Percentiles rank a stretch among this genome's conserved stretches.
Conservation (phyloP, 2,329 filamentous ascomycete species). For the Berkeleyomyces rouxiae region DNA sequence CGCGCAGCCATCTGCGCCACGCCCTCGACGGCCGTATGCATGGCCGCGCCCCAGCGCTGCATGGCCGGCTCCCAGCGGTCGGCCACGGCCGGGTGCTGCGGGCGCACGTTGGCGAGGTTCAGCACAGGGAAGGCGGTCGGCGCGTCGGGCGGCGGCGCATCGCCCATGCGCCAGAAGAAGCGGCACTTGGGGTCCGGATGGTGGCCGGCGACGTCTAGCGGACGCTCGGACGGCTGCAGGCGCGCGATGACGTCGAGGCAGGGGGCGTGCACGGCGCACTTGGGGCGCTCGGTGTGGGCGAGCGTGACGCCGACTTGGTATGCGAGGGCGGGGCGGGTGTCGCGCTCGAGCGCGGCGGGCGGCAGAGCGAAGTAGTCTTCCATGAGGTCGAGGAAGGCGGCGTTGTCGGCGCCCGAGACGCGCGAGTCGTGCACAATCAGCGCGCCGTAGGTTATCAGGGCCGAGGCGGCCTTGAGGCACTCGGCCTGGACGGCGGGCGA, state of each 20-base stretch:
- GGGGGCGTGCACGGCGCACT: constrained; percentile 45
- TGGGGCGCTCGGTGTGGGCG: constrained; percentile 46
- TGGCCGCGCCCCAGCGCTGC: constrained; percentile 40
- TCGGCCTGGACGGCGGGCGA: constrained; percentile 32
- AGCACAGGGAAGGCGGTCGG: constrained; percentile 35
- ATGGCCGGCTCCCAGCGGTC: constrained; percentile 37
- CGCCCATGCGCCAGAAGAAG: constrained; percentile 46
- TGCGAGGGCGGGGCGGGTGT: constrained; percentile 40
- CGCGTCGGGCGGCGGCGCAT: constrained; percentile 25
- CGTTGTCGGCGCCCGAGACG: constrained; percentile 38
- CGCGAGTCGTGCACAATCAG: constrained; percentile 43
- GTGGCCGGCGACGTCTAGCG: constrained; percentile 40
- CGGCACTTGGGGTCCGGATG: constrained; percentile 43
- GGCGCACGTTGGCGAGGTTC: constrained; percentile 38
- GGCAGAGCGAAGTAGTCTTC: constrained; percentile 49
- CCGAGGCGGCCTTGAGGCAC: constrained; percentile 36
- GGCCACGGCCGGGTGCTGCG: constrained; percentile 31
- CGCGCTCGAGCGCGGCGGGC: constrained; percentile 26
- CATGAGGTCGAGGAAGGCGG: constrained; percentile 41
- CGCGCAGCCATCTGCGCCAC: constrained; percentile 42
- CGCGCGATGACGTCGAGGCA: constrained; percentile 40
- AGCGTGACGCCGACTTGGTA: constrained; percentile 47
- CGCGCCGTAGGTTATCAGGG: constrained; percentile 43
- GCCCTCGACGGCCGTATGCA: constrained; percentile 42
- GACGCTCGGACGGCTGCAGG: constrained; percentile 36